These are phyloP conservation scores for Suaeda aralocaspica DNA, from an alignment of 148 eudicot species.

Conservation along the genomic window DNA sequence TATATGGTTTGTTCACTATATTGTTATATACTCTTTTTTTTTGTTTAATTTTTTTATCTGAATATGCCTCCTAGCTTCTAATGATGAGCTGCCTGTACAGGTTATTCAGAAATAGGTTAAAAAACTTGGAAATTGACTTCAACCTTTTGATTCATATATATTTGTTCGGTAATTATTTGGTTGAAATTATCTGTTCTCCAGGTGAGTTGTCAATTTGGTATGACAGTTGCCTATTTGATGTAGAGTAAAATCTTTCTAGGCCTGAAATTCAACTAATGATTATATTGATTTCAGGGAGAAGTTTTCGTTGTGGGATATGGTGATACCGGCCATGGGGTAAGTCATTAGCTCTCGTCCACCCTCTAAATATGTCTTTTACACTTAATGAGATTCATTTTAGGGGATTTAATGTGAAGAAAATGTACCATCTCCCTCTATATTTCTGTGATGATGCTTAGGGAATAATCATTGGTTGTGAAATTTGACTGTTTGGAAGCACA, in stretches of 20 bases:
- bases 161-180: no score
- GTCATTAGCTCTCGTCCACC: conserved; percentile 17
- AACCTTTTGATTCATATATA: background rate
- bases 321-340: conserved; percentile 97
- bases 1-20: no score
- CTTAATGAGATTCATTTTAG: background rate
- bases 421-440: background rate
- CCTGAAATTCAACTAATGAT: background rate
- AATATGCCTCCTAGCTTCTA: background rate
- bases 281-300: conserved; percentile 60
- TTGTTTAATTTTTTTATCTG: background rate
- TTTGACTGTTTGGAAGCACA: background rate
- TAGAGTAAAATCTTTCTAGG: no score
- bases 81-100: background rate
- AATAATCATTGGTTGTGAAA: no score
- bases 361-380: conserved; percentile 1
- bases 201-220: background rate
- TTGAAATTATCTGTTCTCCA: background rate
- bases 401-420: background rate
- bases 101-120: background rate
- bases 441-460: background rate
- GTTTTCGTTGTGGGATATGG: conserved; percentile 98
- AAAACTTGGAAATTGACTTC: background rate
- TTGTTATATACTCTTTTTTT: background rate
- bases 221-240: background rate